These are phyloP conservation scores for Pyrrhoderma noxium DNA, from an alignment of 1,284 basidiomycete genomes.

Conservation along the genomic window DNA sequence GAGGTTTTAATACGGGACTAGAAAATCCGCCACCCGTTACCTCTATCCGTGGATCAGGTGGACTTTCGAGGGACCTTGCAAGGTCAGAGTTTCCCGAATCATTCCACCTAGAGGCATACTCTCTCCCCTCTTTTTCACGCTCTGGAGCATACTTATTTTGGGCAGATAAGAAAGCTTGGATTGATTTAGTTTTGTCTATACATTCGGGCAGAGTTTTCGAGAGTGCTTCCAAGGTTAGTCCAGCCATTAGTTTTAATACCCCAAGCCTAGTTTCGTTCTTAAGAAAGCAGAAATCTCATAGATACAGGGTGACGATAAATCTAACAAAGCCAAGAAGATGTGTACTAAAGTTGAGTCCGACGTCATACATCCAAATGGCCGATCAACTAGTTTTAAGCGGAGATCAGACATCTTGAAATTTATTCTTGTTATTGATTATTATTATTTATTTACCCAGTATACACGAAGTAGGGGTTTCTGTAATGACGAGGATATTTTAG, in stretches of 20 bases:
- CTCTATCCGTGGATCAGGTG: not conserved
- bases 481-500: not conserved
- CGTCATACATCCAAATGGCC: not conserved
- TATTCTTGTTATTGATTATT: not conserved
- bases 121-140: conserved; percentile 17
- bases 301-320: too few species aligned
- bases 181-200: conserved; percentile 5
- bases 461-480: conserved; percentile 38
- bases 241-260: not conserved
- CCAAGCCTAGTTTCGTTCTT: not conserved
- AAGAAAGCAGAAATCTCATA: too few species aligned
- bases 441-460: conserved; percentile 27
- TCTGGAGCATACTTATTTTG: conserved; percentile 15
- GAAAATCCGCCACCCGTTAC: conserved; percentile 15
- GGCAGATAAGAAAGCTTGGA: conserved; percentile 18
- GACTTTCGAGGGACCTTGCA: not conserved
- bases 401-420: not conserved
- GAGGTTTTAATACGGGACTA: conserved; percentile 20
- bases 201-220: not conserved
- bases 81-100: not conserved
- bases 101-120: conserved; percentile 9
- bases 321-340: too few species aligned
- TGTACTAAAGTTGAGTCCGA: too few species aligned
- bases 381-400: not conserved
- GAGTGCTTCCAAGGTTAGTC: conserved; percentile 2